Percentiles rank a stretch among this genome's conserved stretches.
Evolutionary conservation across 495 filamentous ascomycete genomes (phyloP).

Genomic region (Hypoxylon cercidicola): DNA sequence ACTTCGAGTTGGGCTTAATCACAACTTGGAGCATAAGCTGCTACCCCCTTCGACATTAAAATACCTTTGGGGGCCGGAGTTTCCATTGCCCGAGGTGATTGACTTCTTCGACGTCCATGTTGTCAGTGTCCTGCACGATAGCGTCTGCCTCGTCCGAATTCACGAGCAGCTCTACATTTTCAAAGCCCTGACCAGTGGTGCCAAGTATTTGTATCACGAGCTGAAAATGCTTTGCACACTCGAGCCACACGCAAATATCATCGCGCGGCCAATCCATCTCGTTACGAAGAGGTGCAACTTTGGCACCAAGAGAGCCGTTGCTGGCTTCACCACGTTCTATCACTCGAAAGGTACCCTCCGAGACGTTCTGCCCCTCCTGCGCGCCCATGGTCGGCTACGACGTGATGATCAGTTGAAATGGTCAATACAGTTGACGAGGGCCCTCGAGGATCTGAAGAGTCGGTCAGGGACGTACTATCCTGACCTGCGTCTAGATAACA

Average conservation of each 20-base stretch:
- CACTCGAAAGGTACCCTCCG: slow-evolving; percentile 55
- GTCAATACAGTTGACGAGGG: slow-evolving; percentile 56
- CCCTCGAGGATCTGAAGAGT: slow-evolving; percentile 51
- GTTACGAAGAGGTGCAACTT: slow-evolving; percentile 59
- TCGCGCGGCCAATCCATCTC: slow-evolving; percentile 53
- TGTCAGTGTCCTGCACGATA: slow-evolving; percentile 57
- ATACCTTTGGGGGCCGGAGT: slow-evolving; percentile 41
- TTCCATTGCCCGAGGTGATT: slow-evolving; percentile 46
- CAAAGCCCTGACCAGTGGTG: slow-evolving; percentile 60
- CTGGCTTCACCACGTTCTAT: slow-evolving; percentile 58
- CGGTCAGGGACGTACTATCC: slow-evolving; percentile 57
- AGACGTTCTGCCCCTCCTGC: slow-evolving; percentile 54
- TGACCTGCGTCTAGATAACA: slow-evolving; percentile 61
- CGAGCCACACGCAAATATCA: slow-evolving; percentile 55
- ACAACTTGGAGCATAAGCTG: slow-evolving; percentile 55
- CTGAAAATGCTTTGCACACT: slow-evolving; percentile 56
- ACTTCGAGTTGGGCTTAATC: slow-evolving; percentile 52
- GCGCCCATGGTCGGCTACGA: slow-evolving; percentile 49
- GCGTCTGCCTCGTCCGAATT: slow-evolving; percentile 56
- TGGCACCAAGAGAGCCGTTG: slow-evolving; percentile 55
- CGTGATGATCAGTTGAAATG: slow-evolving; percentile 54
- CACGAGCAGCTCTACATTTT: slow-evolving; percentile 53
- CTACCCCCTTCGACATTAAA: slow-evolving; percentile 45
- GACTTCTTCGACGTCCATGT: slow-evolving; percentile 55
- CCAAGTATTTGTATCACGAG: slow-evolving; percentile 61